These are phyloP conservation scores for Phytophthora ramorum DNA, from an alignment of 352 stramenopile species.

Conservation along the genomic window DNA sequence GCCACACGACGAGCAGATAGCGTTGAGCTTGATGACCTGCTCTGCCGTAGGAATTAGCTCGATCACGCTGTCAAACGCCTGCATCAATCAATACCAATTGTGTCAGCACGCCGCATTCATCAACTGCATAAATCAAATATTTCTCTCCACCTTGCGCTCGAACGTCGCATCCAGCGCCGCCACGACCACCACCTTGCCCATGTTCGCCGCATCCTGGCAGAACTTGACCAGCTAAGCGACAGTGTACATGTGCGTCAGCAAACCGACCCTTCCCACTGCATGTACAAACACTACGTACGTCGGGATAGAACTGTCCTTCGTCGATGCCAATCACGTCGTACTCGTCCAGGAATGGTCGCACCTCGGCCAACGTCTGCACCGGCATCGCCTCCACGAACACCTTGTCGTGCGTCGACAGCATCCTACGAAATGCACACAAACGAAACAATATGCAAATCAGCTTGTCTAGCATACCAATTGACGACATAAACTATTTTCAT, in stretches of 20 bases:
- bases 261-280: neutral
- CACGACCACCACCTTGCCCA: constrained; percentile 84
- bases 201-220: constrained; percentile 70
- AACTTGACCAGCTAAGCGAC: constrained; percentile 71
- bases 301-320: constrained; percentile 88
- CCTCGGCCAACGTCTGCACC: constrained; percentile 62
- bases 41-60: constrained; percentile 79
- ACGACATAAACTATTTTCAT: neutral
- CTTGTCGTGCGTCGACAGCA: constrained; percentile 82
- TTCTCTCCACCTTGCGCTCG: constrained; percentile 61
- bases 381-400: constrained; percentile 72
- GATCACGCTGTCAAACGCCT: constrained; percentile 79
- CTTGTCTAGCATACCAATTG: neutral
- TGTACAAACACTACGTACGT: constrained; percentile 38
- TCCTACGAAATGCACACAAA: constrained; percentile 32
- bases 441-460: neutral
- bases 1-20: constrained; percentile 83
- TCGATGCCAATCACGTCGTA: constrained; percentile 89
- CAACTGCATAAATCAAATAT: neutral
- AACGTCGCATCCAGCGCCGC: constrained; percentile 80
- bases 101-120: neutral
- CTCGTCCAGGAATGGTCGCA: constrained; percentile 62
- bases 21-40: constrained; percentile 86
- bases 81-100: constrained; percentile 4
- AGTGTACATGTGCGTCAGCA: constrained; percentile 16